Conservation (phyloP, 1,284 basidiomycete species). For the Salmacisia buchloeana region DNA sequence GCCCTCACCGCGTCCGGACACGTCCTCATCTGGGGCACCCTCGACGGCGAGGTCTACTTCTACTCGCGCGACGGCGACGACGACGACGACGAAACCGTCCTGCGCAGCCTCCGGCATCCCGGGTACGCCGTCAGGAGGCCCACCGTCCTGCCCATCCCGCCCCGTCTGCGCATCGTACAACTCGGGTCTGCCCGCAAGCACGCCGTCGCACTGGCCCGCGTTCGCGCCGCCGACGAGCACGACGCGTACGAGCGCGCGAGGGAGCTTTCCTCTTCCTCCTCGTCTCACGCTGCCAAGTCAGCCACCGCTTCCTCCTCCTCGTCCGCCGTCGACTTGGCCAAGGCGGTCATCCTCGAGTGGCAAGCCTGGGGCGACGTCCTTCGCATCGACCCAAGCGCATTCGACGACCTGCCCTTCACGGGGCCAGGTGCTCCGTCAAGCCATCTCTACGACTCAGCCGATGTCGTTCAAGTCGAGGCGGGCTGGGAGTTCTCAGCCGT, state of each 20-base stretch:
- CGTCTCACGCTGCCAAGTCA: too few relatives aligned
- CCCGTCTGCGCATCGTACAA: conserved; percentile 12
- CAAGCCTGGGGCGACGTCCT: conserved; percentile 20
- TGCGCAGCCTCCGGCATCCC: conserved; percentile 37
- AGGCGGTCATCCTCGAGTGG: conserved; percentile 27
- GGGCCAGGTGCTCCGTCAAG: not conserved
- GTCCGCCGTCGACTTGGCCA: not conserved
- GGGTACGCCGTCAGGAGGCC: conserved; percentile 62
- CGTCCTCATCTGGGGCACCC: conserved; percentile 26
- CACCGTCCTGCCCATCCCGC: conserved; percentile 9
- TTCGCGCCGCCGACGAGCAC: not conserved
- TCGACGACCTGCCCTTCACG: not conserved
- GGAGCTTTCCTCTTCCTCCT: not conserved
- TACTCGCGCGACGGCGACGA: not conserved
- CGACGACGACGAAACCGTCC: not conserved
- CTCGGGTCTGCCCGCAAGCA: conserved; percentile 64
- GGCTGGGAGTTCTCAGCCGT: conserved; percentile 29
- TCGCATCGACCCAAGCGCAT: conserved; percentile 10
- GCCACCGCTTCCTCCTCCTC: not conserved
- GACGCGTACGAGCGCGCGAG: not conserved
- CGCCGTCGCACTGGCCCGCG: conserved; percentile 57
- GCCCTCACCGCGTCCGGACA: conserved; percentile 21
- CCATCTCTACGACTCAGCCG: not conserved
- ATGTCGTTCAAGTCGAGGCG: conserved; percentile 30
- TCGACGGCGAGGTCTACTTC: conserved; percentile 18